These are phyloP conservation scores for Saccharomycopsis fibuligera DNA, from an alignment of 805 yeast genomes.

Conservation along the genomic window DNA sequence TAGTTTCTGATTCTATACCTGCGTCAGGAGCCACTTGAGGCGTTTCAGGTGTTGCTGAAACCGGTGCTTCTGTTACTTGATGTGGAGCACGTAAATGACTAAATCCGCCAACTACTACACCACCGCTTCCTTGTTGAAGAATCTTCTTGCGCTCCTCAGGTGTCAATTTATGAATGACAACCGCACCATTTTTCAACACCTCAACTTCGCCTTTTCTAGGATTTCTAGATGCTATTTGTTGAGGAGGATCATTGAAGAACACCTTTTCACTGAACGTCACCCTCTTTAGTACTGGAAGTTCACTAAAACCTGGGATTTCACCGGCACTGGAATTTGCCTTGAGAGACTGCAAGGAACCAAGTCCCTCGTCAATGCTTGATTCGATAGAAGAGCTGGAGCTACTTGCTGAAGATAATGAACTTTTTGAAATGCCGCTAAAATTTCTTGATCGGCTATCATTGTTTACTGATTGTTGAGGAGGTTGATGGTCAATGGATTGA, in stretches of 20 bases:
- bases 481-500: constrained; percentile 13
- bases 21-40: constrained; percentile 3
- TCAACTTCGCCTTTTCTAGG: constrained; percentile 83
- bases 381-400: background rate
- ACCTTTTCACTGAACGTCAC: constrained; percentile 76
- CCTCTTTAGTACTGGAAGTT: constrained; percentile 42
- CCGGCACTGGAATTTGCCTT: background rate
- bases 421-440: background rate
- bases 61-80: constrained; percentile 10
- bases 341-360: background rate
- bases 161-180: constrained; percentile 47
- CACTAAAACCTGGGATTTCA: constrained; percentile 36
- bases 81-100: constrained; percentile 49
- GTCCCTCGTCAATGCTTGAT: background rate
- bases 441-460: background rate
- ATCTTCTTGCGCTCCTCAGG: constrained; percentile 46
- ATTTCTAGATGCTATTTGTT: constrained; percentile 74
- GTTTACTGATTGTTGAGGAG: constrained; percentile 1
- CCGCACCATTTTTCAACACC: constrained; percentile 45
- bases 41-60: too few species aligned
- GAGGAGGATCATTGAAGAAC: constrained; percentile 79
- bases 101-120: constrained; percentile 74
- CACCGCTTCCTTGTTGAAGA: constrained; percentile 45
- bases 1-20: background rate
- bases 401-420: background rate